These are phyloP conservation scores for Yarrowia deformans DNA, from an alignment of 805 yeast species.

Conservation along the genomic window DNA sequence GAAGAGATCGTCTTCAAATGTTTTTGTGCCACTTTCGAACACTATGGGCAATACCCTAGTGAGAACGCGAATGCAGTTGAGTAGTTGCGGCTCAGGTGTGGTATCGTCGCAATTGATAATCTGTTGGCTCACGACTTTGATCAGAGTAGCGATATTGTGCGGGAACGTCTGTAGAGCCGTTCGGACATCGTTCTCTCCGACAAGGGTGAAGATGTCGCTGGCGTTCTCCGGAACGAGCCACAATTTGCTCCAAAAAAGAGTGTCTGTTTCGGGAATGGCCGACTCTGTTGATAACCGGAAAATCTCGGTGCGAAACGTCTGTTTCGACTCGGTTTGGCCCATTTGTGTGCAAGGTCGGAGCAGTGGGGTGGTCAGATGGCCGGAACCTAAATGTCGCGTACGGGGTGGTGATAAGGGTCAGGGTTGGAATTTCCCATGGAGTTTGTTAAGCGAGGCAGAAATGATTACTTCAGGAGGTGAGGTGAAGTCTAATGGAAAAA, in stretches of 20 bases:
- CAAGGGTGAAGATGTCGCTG: slow-evolving; percentile 23
- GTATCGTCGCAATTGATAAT: slow-evolving; percentile 13
- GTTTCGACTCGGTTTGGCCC: slow-evolving; percentile 39
- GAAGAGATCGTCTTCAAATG: slow-evolving; percentile 25
- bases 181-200: slow-evolving; percentile 19
- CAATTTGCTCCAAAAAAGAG: slow-evolving; percentile 25
- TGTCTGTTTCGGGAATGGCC: slow-evolving; percentile 16
- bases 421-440: background rate
- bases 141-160: slow-evolving; percentile 24
- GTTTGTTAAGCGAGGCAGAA: too few species aligned
- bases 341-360: background rate
- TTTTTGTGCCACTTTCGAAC: slow-evolving; percentile 14
- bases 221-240: slow-evolving; percentile 31
- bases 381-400: slow-evolving; percentile 7
- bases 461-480: too few species aligned
- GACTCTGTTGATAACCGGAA: slow-evolving; percentile 10
- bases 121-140: slow-evolving; percentile 3
- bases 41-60: slow-evolving; percentile 27
- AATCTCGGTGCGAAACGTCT: slow-evolving; percentile 37
- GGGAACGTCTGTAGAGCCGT: slow-evolving; percentile 11
- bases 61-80: slow-evolving; percentile 28
- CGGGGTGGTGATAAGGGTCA: slow-evolving; percentile 12
- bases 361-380: slow-evolving; percentile 6
- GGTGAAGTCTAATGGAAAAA: too few species aligned
- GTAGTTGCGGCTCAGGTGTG: slow-evolving; percentile 9